Evolutionary conservation across 164 flowering plant species (phyloP), one percentile per base, ranked within the genome.

Genomic region (Cinnamomum micranthum): DNA sequence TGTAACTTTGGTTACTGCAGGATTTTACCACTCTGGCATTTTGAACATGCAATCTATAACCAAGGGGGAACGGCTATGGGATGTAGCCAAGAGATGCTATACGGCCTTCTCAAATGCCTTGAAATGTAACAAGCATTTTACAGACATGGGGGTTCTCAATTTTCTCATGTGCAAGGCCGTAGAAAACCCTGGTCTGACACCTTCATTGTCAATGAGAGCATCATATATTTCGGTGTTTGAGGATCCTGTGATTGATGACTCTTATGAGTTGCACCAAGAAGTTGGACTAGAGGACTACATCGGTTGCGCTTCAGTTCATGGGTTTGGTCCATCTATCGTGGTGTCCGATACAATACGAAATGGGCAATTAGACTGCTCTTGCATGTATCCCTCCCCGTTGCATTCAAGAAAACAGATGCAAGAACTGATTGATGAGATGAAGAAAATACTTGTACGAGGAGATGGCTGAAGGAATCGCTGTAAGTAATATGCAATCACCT

Each of bases 161-260:
- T 90, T 85, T 80, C 90, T 94, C 55, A 90, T 94, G 97, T 84
- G 89, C 78, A 92, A 82, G 83, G 98, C 96, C 71, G 85, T 94
- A 2, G 92, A 92, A 0, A 91, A 90, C 76, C 97, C 98, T 0
- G 80, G 90, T 14, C 74, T 91, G 60, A 94, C 97, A 1, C 83
- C 93, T 14, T 86, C 91, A 0, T 82, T 88, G 1, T 88, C 96
- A 15, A 20, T 86, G 73, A 85, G 98, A 72, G 88, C 97, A 13
- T 88, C 93, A 31, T 76, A 88, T 60, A 84, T 94, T 55, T 80
- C 90, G 0, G 90, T 94, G 20, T 92, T 94, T 19, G 96, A 92
- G 71, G 93, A 92, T 31, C 73, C 90, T 0, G 83, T 91, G 28
- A 72, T 87, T 22, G 75, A 88, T 27, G 73, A 80, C 51, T 71